Base-by-base conservation (phyloP, 208 protist genomes). In the Acanthamoeba sp. region DNA sequence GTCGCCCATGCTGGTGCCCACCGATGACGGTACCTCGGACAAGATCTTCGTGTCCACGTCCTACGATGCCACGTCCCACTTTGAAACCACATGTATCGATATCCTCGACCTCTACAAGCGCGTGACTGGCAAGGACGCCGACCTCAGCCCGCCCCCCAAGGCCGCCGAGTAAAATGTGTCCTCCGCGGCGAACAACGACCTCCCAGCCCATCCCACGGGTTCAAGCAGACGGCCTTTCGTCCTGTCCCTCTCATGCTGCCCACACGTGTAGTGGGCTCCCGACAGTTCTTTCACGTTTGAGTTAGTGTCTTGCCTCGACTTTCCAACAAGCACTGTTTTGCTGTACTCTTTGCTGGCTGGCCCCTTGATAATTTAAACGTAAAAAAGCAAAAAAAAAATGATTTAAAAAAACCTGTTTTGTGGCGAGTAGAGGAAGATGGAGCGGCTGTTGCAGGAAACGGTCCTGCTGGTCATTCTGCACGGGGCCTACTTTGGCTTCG, bases 71-170 rank as follows among this genome's bases (percentile, higher is more conserved):
- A 99, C 99, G 27, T 99, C 98, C 42, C 99, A 99, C 98, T 99
- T 99, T 97, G 99, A 99, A 97, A 98, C 97, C 57, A 98, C 98
- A 59, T 98, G 98, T n/a, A 95, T 95, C 10, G 99, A 99, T 95
- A 99, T 99, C 78, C 94, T 99, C 40, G 95, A 98, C 45, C 96
- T 99, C 32, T 99, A 99, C 90, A 93, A 93, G 90, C 90, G 90
- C 64, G 71, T 93, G 20, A 93, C 90, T 20, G 90, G 90, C 90
- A 93, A 93, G 90, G 90, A 93, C n/a, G 66, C 48, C 36, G 90
- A 93, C 22, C 90, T 93, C 90, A 62, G 34, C 45, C 90, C 90
- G 38, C 62, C 62, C 9, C 45, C 29, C 36, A 93, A 93, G 76
- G 9, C 18, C 10, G 64, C 64, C 64, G 64, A 71, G 64, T 71